Evolutionary conservation across 257 asterid species (phyloP), one percentile per base, ranked within the genome.

Genomic region (Solanum gandarillasii): DNA sequence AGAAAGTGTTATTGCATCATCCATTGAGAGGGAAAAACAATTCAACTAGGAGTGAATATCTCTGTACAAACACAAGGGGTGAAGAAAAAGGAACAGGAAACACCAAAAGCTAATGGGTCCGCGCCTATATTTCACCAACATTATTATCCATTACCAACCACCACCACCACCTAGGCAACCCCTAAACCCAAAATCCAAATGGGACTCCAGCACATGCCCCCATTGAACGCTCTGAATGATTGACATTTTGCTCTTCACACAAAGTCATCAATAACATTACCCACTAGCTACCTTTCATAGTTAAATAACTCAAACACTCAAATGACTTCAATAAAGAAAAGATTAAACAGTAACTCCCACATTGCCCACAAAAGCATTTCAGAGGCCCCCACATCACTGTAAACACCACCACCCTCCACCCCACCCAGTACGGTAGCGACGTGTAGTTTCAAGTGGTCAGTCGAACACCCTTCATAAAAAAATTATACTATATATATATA

Each of bases 111-210:
- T 71, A 13, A 48, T 65, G 94, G 95, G 95, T 65, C 95, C 95
- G 38, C 71, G 5, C 32, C 67, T 90, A 88, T 83, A 90, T 88
- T 90, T 89, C 89, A 91, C 87, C 90, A 93, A 92, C 89, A 90
- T 87, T 93, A 90, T 75, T 90, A 90, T 90, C 93, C 96, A 89
- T 91, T 93, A 91, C 91, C 92, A 92, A 91, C 93, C 81, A 91
- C 87, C 93, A 88, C 93, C 90, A 90, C 87, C 39, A 41, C 67
- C 60, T 36, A 65, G 81, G 76, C 87, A 34, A 86, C 76, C 39
- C 78, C 78, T 14, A 71, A 18, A 38, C 82, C 79, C 82, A 73
- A 73, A 73, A 73, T 73, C 82, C 48, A 73, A 73, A 73, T 73
- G 82, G 82, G 82, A 73, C 82, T 73, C 82, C 82, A 73, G 82